phyloP scores from a whole-genome alignment of 1,139 yeast genomes.

The Suhomyces terraborum region DNA sequence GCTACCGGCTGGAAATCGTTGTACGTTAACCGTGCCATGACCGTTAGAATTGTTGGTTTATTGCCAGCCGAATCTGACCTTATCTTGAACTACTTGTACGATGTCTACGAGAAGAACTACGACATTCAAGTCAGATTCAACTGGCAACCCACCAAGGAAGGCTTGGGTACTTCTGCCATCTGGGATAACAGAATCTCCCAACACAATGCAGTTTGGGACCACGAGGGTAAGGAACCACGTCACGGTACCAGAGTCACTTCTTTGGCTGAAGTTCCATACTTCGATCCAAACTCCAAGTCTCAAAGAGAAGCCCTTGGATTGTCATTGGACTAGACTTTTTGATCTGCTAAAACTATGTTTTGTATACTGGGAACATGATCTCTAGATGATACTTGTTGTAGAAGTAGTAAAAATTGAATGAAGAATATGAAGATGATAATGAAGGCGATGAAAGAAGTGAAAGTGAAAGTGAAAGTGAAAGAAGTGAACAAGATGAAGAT shows the following conservation, averaged over 20 bases:
- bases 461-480: too few species aligned
- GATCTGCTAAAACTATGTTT: too few species aligned
- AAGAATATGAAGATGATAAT: too few species aligned
- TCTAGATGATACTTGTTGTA: too few species aligned
- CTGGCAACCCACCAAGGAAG: conserved; percentile 52
- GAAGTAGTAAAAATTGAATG: neutral
- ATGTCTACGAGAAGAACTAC: conserved; percentile 44
- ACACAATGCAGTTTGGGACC: conserved; percentile 55
- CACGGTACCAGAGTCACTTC: conserved; percentile 64
- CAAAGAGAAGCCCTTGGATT: conserved; percentile 57
- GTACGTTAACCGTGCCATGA: conserved; percentile 46
- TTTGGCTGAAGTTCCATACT: conserved; percentile 56
- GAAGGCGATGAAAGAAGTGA: too few species aligned
- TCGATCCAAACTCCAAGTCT: conserved; percentile 52
- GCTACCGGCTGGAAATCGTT: conserved; percentile 58
- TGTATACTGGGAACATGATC: too few species aligned
- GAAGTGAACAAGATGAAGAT: too few species aligned
- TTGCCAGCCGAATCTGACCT: conserved; percentile 41
- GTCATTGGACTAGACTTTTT: conserved; percentile 25
- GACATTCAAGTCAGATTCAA: conserved; percentile 50
- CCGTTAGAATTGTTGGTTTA: conserved; percentile 47
- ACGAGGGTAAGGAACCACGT: conserved; percentile 51
- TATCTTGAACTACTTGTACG: conserved; percentile 42
- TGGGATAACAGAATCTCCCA: conserved; percentile 61
- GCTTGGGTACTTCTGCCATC: conserved; percentile 55